A percentile compares a stretch with the other conserved stretches of the same genome.
Evolutionary conservation across 768 basidiomycete genomes (phyloP).

Genomic region (Mycena galericulata): DNA sequence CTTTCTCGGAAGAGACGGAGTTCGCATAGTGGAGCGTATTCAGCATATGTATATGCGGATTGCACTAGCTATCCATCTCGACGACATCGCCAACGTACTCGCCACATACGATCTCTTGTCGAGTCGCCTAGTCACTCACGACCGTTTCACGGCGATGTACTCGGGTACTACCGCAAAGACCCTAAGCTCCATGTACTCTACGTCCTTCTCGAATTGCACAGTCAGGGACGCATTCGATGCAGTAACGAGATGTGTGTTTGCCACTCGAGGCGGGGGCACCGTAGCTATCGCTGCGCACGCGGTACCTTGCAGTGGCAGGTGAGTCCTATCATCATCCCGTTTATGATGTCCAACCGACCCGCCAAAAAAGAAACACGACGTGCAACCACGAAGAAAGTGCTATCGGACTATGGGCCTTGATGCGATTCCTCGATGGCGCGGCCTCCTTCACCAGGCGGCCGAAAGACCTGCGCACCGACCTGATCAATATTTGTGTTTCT

Average conservation of each 20-base stretch:
- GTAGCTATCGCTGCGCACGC: background rate
- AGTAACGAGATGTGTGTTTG: background rate
- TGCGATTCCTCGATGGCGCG: background rate
- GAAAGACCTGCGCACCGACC: background rate
- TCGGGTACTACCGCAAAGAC: background rate
- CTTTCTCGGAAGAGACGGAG: background rate
- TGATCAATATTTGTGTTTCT: background rate
- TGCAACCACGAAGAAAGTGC: background rate
- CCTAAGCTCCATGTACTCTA: background rate
- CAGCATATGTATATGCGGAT: conserved; percentile 5
- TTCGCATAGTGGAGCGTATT: background rate
- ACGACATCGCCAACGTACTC: background rate
- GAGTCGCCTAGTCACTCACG: background rate
- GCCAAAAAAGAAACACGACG: background rate
- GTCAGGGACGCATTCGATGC: background rate
- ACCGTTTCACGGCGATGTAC: background rate
- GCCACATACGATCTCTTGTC: background rate
- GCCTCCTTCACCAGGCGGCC: background rate
- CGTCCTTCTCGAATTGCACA: background rate
- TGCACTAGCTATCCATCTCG: background rate
- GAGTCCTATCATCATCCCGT: background rate
- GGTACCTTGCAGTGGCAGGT: background rate
- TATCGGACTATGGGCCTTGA: background rate
- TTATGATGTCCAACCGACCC: too few relatives aligned
- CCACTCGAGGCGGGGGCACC: background rate